phyloP scores from a whole-genome alignment of 495 filamentous ascomycete species.

The Aspergillus bridgeri region DNA sequence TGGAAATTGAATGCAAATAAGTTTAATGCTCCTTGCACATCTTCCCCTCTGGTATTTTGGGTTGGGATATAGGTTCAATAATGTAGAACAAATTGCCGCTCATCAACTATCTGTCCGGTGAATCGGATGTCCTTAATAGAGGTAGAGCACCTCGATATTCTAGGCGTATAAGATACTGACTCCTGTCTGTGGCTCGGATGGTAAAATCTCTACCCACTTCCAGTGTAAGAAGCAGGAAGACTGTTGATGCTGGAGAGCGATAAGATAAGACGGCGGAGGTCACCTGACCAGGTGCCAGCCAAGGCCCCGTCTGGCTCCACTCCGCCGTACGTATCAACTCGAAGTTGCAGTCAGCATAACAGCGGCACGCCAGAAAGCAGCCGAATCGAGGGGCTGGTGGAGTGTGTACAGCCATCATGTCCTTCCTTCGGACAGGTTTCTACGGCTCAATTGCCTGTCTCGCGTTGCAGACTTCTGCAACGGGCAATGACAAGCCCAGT shows the following conservation, averaged over 20 bases:
- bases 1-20: constrained; percentile 1
- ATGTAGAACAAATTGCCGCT: too few species aligned
- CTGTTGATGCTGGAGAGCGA: too few species aligned
- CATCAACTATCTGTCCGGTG: too few species aligned
- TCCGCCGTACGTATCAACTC: background rate
- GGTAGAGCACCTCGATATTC: too few species aligned
- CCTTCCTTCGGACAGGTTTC: constrained; percentile 1
- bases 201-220: too few species aligned
- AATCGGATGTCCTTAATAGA: too few species aligned
- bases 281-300: too few species aligned
- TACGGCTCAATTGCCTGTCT: constrained; percentile 17
- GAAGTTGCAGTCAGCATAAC: background rate
- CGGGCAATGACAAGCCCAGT: constrained; percentile 30
- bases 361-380: background rate
- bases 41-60: background rate
- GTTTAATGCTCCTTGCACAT: background rate
- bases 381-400: constrained; percentile 6
- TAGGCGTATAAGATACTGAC: too few species aligned
- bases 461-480: constrained; percentile 22
- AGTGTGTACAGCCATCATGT: constrained; percentile 3
- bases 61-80: too few species aligned
- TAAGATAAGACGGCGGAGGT: too few species aligned
- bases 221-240: too few species aligned
- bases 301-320: background rate
- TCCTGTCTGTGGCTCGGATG: too few species aligned